Evolutionary conservation across 176 grass and related monocot genomes (phyloP), one percentile per base, ranked within the genome.

Genomic region (Puccinellia tenuiflora): DNA sequence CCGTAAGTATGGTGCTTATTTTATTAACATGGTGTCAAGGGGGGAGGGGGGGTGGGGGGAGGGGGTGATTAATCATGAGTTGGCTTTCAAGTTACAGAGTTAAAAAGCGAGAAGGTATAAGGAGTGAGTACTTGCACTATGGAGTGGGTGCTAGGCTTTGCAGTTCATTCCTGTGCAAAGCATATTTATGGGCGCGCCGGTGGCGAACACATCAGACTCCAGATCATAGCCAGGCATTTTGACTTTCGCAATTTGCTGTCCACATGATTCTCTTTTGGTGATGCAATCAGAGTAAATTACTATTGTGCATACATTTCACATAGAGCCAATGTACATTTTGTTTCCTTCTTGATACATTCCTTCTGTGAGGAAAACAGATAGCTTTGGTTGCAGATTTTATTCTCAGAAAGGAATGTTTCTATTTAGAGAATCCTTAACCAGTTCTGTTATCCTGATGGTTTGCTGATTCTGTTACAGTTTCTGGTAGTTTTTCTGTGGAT

Each of bases 1-100:
- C 87, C 77, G 87, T 92, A 86, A 70, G 86, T 81, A 35, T 70
- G 15, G 30, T 17, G 21, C 74, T 31, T 70, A 9, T 84, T 75
- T 46, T 10, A 28, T 29, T 73, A 30, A 42, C 69, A 48, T 46
- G 15, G 8, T 73, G 42, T 73, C 7, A 46, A n/a, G 33, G 33
- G 33, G 33, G 33, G 33, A 34, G 33, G 33, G 33, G 4, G 33
- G n/a, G n/a, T n/a, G n/a, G 11, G 57, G 12, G 13, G 5, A 0
- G 24, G 26, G 57, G 29, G 9, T 33, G 0, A 18, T 67, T 67
- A 67, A 67, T 37, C 31, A 66, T 10, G 62, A 37, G 8, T 9
- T 3, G 6, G 0, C 21, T 67, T 21, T 67, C 31, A 5, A 67
- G 63, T 67, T 66, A 66, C 6, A 9, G 62, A 9, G 61, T 65